Evolutionary conservation across 805 yeast species (phyloP), one percentile per base, ranked within the genome.

Genomic region (Wickerhamomyces strasburgensis): DNA sequence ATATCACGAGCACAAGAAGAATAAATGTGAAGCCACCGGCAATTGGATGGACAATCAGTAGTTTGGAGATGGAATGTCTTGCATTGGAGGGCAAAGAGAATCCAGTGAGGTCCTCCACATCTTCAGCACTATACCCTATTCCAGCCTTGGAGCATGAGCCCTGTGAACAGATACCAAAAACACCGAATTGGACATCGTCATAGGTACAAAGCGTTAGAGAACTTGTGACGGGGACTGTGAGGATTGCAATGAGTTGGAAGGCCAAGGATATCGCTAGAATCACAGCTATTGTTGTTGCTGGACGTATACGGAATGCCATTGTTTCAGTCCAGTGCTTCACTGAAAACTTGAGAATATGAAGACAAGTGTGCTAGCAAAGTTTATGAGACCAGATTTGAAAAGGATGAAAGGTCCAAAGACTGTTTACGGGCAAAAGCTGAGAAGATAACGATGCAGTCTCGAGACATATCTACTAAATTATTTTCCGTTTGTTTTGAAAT

Each of bases 31-130:
- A 66, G 0, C 73, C 78, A 1, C 78, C 64, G 1, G 85, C 73
- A 4, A 83, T 69, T 1, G 82, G 79, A 54, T 83, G 93, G 4
- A 80, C 84, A 23, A 82, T 67, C 27, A 84, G 58, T 38, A 83
- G 60, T 43, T 69, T 72, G 3, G 88, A 72, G 7, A 83, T 70
- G 3, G 77, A 64, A 38, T 65, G 71, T 44, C 82, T 65, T 1
- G 84, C 78, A 37, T 70, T 66, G 2, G 82, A 72, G 9, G 87
- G 87, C 26, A 79, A 54, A 5, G 71, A 54, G 44, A 73, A 68
- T 18, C 68, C 71, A 8, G 53, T 47, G 15, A 62, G 53, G 21
- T 58, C 62, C 10, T 55, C 49, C 5, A 62, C 42, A 19, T 65
- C 60, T 4, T 49, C 39, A 2, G 56, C 48, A 8, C 42, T 46